A percentile compares a stretch with the other conserved stretches of the same genome.
phyloP scores from a whole-genome alignment of 148 eudicot genomes.

The Tetragonia tetragonoides region DNA sequence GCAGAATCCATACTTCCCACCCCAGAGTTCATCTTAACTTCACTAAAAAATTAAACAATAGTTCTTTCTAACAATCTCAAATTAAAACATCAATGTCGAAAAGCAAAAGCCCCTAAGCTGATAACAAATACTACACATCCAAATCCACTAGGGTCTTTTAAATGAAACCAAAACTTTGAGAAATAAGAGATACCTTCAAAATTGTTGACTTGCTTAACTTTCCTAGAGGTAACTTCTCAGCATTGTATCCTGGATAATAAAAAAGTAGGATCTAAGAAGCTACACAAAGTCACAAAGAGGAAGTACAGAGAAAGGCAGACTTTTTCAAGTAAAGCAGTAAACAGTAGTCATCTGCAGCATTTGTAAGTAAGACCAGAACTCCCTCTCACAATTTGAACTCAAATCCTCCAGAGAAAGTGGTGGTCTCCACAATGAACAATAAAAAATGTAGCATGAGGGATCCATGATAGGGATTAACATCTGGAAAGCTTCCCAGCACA shows the following conservation, averaged over 20 bases:
- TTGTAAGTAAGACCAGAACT: not conserved
- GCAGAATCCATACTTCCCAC: not conserved
- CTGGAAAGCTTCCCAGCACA: not conserved
- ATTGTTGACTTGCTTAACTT: slow-evolving; percentile 93
- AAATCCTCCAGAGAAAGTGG: not conserved
- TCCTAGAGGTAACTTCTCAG: slow-evolving; percentile 94
- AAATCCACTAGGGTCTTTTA: not conserved
- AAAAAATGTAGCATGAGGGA: not conserved
- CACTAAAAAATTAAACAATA: not conserved
- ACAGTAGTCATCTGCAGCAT: not conserved
- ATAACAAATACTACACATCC: not conserved
- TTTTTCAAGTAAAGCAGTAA: not conserved
- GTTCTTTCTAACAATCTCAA: not conserved
- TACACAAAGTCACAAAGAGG: slow-evolving; percentile 7
- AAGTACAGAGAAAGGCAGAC: not conserved
- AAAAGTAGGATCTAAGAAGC: not conserved
- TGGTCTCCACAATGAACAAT: not conserved
- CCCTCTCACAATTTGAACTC: not conserved
- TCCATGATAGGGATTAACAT: not conserved
- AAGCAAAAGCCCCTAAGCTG: not conserved
- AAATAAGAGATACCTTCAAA: slow-evolving; percentile 50
- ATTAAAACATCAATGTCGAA: not conserved
- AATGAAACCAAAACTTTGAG: not conserved
- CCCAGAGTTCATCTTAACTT: not conserved
- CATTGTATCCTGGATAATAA: slow-evolving; percentile 74